A percentile compares a stretch with the other conserved stretches of the same genome.
Evolutionary conservation across 2,329 filamentous ascomycete species (phyloP).

Genomic region (Macroventuria anomochaeta): DNA sequence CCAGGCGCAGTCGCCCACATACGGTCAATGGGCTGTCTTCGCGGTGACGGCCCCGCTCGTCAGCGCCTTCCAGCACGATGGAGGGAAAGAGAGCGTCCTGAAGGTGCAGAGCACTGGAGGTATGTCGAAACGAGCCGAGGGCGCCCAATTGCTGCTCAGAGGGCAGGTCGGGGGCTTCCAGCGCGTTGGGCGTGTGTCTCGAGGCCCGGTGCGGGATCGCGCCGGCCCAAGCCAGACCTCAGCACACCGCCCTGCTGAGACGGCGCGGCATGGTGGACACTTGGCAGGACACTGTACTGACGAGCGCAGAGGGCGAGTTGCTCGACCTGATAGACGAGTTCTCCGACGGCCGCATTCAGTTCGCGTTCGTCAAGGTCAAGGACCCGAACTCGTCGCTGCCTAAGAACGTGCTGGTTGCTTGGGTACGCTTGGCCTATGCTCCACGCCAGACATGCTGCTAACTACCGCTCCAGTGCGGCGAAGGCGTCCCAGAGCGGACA

Average conservation of each 20-base stretch:
- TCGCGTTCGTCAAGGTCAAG: conserved; percentile 95
- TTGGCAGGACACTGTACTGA: background rate
- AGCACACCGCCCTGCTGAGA: background rate
- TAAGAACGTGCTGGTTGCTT: conserved; percentile 92
- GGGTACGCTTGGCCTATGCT: conserved; percentile 58
- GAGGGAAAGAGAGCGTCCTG: conserved; percentile 89
- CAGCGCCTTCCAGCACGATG: conserved; percentile 87
- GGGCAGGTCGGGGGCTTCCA: background rate
- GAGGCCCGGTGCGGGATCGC: background rate
- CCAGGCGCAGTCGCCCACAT: conserved; percentile 74
- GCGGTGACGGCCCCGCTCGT: conserved; percentile 89
- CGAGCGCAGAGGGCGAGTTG: conserved; percentile 79
- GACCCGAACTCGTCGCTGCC: conserved; percentile 89
- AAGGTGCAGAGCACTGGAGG: conserved; percentile 93
- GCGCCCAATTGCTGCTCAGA: conserved; percentile 10
- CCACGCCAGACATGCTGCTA: background rate
- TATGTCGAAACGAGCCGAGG: conserved; percentile 48
- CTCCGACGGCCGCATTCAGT: conserved; percentile 94
- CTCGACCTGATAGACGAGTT: conserved; percentile 92
- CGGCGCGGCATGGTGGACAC: background rate
- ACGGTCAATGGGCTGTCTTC: conserved; percentile 92
- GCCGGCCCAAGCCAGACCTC: conserved; percentile 24
- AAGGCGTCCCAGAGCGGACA: conserved; percentile 95
- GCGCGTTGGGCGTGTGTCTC: background rate
- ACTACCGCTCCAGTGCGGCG: conserved; percentile 70